These are phyloP conservation scores for Nidula niveotomentosa DNA, from an alignment of 1,284 basidiomycete species.

Conservation along the genomic window DNA sequence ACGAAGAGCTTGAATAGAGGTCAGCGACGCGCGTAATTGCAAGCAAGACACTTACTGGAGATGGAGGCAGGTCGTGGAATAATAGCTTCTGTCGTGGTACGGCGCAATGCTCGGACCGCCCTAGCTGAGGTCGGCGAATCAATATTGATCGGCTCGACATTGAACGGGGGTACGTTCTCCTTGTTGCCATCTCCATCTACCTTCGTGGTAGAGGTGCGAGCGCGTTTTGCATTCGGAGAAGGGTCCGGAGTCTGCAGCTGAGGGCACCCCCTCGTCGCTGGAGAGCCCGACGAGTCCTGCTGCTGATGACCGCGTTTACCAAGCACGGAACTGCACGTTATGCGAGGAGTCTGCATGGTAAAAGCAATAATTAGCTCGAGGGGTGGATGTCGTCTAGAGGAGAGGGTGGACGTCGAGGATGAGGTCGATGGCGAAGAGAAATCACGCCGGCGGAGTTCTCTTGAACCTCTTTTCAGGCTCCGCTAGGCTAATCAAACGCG, in stretches of 20 bases:
- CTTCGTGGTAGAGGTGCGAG: slow-evolving; percentile 40
- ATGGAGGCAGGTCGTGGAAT: slow-evolving; percentile 34
- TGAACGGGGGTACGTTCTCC: slow-evolving; percentile 71
- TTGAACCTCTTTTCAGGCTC: slow-evolving; percentile 27
- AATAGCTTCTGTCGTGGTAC: slow-evolving; percentile 44
- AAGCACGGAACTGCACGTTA: slow-evolving; percentile 49
- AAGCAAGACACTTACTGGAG: slow-evolving; percentile 25
- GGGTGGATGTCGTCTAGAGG: not conserved
- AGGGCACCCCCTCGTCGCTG: slow-evolving; percentile 26
- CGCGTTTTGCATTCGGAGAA: slow-evolving; percentile 66
- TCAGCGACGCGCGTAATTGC: slow-evolving; percentile 14
- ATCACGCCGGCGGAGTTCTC: too few relatives aligned
- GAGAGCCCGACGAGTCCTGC: slow-evolving; percentile 21
- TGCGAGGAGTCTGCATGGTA: slow-evolving; percentile 31
- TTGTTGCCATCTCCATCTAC: slow-evolving; percentile 67
- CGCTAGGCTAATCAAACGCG: slow-evolving; percentile 29
- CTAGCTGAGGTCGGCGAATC: slow-evolving; percentile 34
- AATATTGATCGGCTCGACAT: slow-evolving; percentile 28
- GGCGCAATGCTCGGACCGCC: slow-evolving; percentile 42
- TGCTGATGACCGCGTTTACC: slow-evolving; percentile 56
- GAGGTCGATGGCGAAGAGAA: slow-evolving; percentile 15
- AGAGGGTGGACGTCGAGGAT: slow-evolving; percentile 8
- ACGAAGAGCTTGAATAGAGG: slow-evolving; percentile 29
- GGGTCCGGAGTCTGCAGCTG: slow-evolving; percentile 57
- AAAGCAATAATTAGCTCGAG: not conserved